phyloP scores from a whole-genome alignment of 352 stramenopile species.

The Globisporangium spiculum region DNA sequence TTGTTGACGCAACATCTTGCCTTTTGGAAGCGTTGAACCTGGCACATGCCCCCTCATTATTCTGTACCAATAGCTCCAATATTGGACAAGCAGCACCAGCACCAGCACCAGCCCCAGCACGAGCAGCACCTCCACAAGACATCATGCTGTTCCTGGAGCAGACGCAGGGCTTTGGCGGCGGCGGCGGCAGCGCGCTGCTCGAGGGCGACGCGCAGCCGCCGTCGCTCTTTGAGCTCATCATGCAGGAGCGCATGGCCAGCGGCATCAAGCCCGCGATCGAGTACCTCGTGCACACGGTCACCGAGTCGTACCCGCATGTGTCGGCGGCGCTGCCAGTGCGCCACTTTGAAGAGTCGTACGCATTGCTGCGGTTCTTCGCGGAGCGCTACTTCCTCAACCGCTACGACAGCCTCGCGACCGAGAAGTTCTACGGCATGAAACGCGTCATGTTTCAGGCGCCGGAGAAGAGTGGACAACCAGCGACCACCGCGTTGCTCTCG shows the following conservation, averaged over 20 bases:
- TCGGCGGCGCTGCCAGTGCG: constrained; percentile 50
- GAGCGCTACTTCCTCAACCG: constrained; percentile 74
- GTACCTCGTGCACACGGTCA: constrained; percentile 71
- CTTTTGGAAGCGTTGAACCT: constrained; percentile 2
- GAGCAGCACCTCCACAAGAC: not conserved
- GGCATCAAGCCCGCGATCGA: constrained; percentile 74
- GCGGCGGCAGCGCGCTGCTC: constrained; percentile 6
- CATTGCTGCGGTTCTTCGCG: constrained; percentile 50
- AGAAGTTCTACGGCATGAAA: constrained; percentile 88
- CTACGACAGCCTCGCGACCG: constrained; percentile 74
- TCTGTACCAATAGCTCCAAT: not conserved
- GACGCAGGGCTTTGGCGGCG: constrained; percentile 60
- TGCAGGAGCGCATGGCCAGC: constrained; percentile 82
- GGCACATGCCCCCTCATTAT: not conserved
- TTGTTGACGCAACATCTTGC: constrained; percentile 8
- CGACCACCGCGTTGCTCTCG: constrained; percentile 39
- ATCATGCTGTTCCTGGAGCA: constrained; percentile 81
- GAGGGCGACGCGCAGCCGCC: constrained; percentile 24
- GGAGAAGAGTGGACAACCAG: constrained; percentile 6
- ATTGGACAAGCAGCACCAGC: not conserved
- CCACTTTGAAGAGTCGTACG: constrained; percentile 78
- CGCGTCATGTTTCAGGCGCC: constrained; percentile 44
- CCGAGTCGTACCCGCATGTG: constrained; percentile 71
- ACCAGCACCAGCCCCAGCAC: not conserved
- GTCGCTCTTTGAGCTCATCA: constrained; percentile 85